Conservation (phyloP, 192 early-diverging fungal species). For the Coemansia sp. region DNA sequence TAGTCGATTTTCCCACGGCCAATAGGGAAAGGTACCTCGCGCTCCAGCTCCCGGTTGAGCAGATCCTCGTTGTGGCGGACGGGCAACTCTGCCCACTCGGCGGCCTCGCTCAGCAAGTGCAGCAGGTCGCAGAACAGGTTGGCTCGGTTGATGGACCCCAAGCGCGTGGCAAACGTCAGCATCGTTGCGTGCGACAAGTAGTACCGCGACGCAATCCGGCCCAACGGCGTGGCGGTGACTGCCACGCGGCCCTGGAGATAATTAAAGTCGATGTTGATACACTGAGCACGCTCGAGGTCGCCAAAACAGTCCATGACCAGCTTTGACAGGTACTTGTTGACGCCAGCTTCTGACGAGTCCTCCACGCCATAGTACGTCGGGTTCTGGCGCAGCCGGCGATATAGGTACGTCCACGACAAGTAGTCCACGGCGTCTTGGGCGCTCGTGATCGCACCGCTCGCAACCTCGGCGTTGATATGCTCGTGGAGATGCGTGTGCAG, state of each 20-base stretch:
- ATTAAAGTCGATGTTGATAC: constrained; percentile 57
- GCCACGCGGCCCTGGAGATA: constrained; percentile 7
- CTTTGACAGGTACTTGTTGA: constrained; percentile 74
- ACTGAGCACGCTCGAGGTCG: constrained; percentile 63
- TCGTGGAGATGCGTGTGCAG: constrained; percentile 71
- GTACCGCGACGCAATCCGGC: constrained; percentile 85
- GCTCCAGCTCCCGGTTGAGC: constrained; percentile 77
- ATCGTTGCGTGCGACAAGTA: constrained; percentile 85
- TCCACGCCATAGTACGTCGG: constrained; percentile 92
- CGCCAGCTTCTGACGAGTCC: constrained; percentile 59
- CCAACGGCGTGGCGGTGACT: constrained; percentile 66
- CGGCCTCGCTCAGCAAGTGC: constrained; percentile 70
- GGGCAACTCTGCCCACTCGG: constrained; percentile 87
- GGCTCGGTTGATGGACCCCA: constrained; percentile 38
- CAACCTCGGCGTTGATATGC: constrained; percentile 94
- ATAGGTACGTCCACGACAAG: constrained; percentile 95
- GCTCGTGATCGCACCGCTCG: constrained; percentile 73
- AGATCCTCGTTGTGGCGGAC: constrained; percentile 95
- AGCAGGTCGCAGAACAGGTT: constrained; percentile 63
- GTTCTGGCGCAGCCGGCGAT: constrained; percentile 85
- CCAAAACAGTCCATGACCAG: constrained; percentile 66
- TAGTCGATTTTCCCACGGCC: constrained; percentile 49
- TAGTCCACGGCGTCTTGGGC: constrained; percentile 96
- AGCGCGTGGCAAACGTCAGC: constrained; percentile 54
- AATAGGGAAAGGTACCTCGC: constrained; percentile 61